phyloP scores from a whole-genome alignment of 2,329 filamentous ascomycete genomes.

The Sporothrix pallida region DNA sequence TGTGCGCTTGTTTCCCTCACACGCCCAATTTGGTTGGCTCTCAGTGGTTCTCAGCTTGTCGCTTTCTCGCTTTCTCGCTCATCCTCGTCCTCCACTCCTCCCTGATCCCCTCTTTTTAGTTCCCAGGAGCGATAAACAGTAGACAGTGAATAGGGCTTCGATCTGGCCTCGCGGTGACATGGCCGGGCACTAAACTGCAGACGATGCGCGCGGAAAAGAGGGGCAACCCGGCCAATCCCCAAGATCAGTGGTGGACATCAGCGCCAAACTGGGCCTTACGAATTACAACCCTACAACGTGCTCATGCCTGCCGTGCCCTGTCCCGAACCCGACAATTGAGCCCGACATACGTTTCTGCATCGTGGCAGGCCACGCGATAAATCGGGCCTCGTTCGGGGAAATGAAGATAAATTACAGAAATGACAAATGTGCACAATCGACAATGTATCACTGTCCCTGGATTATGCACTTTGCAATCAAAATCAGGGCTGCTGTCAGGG shows the following conservation, averaged over 20 bases:
- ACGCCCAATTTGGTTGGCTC: conserved; percentile 10
- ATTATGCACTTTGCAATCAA: background rate
- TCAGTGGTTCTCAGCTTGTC: background rate
- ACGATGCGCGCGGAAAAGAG: background rate
- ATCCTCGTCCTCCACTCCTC: background rate
- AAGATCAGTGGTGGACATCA: no score
- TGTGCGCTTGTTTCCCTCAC: conserved; percentile 6
- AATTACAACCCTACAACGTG: background rate
- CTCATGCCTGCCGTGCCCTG: background rate
- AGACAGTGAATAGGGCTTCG: no score
- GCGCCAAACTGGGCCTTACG: no score
- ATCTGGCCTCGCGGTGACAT: background rate
- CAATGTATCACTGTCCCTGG: background rate
- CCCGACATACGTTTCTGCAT: no score
- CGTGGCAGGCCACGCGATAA: background rate
- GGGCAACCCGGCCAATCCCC: background rate
- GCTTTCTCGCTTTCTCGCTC: background rate
- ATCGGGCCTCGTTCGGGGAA: no score
- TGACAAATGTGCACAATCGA: background rate
- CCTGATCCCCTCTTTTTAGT: background rate
- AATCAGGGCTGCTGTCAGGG: background rate
- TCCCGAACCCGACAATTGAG: no score
- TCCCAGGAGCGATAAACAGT: no score
- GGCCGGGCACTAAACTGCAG: no score
- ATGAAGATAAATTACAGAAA: no score